Evolutionary conservation across 2,329 filamentous ascomycete genomes (phyloP).

Genomic region (Chrysoporthe austroafricana): DNA sequence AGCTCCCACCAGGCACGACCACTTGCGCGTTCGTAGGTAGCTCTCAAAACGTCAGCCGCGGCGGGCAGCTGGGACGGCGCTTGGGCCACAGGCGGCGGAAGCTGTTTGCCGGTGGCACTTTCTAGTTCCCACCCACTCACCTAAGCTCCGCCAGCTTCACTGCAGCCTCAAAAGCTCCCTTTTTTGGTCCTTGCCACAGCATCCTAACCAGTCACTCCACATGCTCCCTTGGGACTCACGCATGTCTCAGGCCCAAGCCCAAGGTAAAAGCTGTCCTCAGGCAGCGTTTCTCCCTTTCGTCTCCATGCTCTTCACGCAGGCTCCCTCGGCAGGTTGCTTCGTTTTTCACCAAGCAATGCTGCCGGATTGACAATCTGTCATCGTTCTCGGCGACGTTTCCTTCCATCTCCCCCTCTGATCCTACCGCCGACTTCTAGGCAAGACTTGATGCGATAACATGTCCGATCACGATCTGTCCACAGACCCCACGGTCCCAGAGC

Average conservation of each 20-base stretch:
- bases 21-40: slow-evolving; percentile 16
- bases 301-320: slow-evolving; percentile 8
- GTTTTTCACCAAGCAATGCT: slow-evolving; percentile 2
- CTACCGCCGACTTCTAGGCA: not conserved
- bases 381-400: not conserved
- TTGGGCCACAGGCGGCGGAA: slow-evolving; percentile 1
- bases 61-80: not conserved
- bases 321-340: not conserved
- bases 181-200: not conserved
- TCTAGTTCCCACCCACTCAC: not conserved
- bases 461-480: not conserved
- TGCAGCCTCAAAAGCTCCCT: not conserved
- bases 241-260: too few relatives aligned
- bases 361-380: slow-evolving; percentile 12
- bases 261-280: not conserved
- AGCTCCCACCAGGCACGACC: slow-evolving; percentile 13
- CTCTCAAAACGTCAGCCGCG: slow-evolving; percentile 12
- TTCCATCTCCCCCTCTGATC: not conserved
- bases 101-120: slow-evolving; percentile 11
- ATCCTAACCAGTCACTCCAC: not conserved
- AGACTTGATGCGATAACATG: not conserved
- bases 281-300: not conserved
- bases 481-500: slow-evolving; percentile 13
- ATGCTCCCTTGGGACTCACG: too few relatives aligned
- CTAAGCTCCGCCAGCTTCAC: slow-evolving; percentile 4